phyloP scores from a whole-genome alignment of 1,284 basidiomycete genomes.

The Filobasidium uniguttulatum region DNA sequence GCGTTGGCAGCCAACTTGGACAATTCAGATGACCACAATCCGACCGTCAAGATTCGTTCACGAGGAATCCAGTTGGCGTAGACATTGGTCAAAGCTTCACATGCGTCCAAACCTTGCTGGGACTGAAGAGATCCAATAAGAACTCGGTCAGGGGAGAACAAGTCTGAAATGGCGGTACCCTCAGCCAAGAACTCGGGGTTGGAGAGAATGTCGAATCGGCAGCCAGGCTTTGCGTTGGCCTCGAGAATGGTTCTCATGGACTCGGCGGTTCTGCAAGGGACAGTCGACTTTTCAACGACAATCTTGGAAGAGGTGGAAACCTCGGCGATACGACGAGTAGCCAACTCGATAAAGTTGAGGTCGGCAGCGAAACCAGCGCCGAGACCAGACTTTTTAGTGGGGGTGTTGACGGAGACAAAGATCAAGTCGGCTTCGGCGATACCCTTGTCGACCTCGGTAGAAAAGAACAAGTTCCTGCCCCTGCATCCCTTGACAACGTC shows the following conservation, averaged over 20 bases:
- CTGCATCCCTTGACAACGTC: slow-evolving; percentile 78
- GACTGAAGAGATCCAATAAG: slow-evolving; percentile 92
- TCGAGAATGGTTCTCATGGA: slow-evolving; percentile 98
- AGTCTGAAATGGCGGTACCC: slow-evolving; percentile 85
- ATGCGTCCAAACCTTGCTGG: slow-evolving; percentile 67
- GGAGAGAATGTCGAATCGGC: slow-evolving; percentile 93
- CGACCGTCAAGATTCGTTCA: slow-evolving; percentile 79
- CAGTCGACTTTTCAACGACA: slow-evolving; percentile 98
- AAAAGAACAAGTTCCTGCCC: slow-evolving; percentile 93
- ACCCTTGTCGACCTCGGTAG: slow-evolving; percentile 82
- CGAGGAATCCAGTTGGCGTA: slow-evolving; percentile 92
- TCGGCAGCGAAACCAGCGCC: slow-evolving; percentile 96
- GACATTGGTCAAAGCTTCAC: slow-evolving; percentile 57
- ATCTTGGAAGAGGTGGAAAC: slow-evolving; percentile 88
- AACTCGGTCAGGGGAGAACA: slow-evolving; percentile 82
- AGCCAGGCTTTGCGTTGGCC: slow-evolving; percentile 83
- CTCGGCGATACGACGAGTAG: slow-evolving; percentile 86
- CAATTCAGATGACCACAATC: slow-evolving; percentile 96
- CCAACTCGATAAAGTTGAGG: slow-evolving; percentile 91
- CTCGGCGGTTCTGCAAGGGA: slow-evolving; percentile 94
- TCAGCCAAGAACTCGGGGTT: slow-evolving; percentile 99
- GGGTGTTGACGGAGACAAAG: slow-evolving; percentile 65
- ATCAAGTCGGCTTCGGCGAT: slow-evolving; percentile 78
- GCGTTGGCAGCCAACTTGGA: slow-evolving; percentile 98
- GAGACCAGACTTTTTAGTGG: slow-evolving; percentile 94